A percentile compares a stretch with the other conserved stretches of the same genome.
These are phyloP conservation scores for Candolleomyces eurysporus DNA, from an alignment of 768 basidiomycete species.

Conservation along the genomic window DNA sequence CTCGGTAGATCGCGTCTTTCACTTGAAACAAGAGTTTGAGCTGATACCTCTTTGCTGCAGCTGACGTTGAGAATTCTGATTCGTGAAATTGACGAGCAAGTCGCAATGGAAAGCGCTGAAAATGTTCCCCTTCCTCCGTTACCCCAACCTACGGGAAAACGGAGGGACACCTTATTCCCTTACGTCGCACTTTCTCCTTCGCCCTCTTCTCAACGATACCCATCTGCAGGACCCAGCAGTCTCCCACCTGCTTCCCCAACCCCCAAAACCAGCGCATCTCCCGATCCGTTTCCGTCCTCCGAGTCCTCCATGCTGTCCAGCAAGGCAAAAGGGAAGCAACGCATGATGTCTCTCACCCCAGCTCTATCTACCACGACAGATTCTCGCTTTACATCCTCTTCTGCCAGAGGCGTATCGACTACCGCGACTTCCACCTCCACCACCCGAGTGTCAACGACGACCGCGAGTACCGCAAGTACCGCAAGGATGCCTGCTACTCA, in stretches of 20 bases:
- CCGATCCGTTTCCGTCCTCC: neutral
- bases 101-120: neutral
- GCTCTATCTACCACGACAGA: neutral
- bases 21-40: neutral
- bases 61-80: neutral
- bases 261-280: neutral
- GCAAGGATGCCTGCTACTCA: neutral
- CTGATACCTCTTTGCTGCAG: neutral
- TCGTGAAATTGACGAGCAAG: neutral
- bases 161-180: constrained; percentile 1
- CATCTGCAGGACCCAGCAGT: neutral
- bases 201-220: neutral
- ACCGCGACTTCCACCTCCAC: constrained; percentile 9
- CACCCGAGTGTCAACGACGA: constrained; percentile 5
- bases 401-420: constrained; percentile 8
- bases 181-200: constrained; percentile 3
- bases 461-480: constrained; percentile 7
- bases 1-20: neutral
- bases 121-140: neutral
- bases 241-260: neutral
- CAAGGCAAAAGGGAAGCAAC: neutral
- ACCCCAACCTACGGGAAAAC: neutral
- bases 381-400: constrained; percentile 9
- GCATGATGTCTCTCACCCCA: neutral
- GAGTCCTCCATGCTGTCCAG: neutral